phyloP scores from a whole-genome alignment of 202 grass and related monocot species.

The Schoenoplectus triqueter region DNA sequence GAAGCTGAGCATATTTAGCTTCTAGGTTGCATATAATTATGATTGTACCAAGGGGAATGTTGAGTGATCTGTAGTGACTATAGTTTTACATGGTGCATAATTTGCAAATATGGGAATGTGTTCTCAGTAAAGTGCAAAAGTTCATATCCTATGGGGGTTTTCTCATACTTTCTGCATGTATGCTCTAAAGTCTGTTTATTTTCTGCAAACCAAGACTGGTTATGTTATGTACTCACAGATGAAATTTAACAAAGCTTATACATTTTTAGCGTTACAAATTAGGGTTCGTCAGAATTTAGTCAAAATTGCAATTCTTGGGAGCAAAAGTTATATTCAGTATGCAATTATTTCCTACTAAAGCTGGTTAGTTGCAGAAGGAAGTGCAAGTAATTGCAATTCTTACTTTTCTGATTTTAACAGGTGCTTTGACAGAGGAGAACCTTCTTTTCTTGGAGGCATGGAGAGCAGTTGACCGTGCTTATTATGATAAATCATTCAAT shows the following conservation, averaged over 20 bases:
- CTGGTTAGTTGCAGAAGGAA: background rate
- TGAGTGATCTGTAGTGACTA: background rate
- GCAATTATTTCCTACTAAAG: slow-evolving; percentile 5
- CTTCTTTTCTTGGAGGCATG: slow-evolving; percentile 96
- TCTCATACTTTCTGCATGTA: slow-evolving; percentile 7
- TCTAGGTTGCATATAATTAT: background rate
- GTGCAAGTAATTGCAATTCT: background rate
- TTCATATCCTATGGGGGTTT: background rate
- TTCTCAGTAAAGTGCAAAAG: background rate
- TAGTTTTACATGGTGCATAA: too few relatives aligned
- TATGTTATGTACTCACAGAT: background rate
- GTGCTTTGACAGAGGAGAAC: slow-evolving; percentile 89
- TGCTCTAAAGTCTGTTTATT: background rate
- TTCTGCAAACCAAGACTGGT: background rate
- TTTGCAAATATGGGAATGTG: background rate
- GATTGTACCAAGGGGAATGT: background rate
- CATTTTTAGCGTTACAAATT: background rate
- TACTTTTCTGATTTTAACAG: slow-evolving; percentile 44
- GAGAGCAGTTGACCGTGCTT: slow-evolving; percentile 83
- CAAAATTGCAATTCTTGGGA: background rate
- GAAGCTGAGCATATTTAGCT: background rate
- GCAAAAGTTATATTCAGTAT: background rate
- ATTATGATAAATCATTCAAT: slow-evolving; percentile 95
- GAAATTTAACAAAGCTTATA: background rate
- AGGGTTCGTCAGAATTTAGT: background rate